These are phyloP conservation scores for Candida nonsorbophila DNA, from an alignment of 805 yeast genomes.

Conservation along the genomic window DNA sequence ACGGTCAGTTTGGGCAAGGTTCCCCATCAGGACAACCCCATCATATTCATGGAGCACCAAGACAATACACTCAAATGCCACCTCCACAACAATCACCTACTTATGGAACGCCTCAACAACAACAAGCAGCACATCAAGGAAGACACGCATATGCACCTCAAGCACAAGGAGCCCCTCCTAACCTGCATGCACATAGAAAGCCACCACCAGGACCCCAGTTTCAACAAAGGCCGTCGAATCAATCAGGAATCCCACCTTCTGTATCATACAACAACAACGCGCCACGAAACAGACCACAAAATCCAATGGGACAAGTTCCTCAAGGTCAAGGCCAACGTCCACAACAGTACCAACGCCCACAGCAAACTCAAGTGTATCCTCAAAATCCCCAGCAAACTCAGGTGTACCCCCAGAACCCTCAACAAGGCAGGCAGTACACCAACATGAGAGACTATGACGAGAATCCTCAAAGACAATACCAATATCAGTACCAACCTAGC, in stretches of 20 bases:
- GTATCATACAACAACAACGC: constrained; percentile 1
- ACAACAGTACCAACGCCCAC: constrained; percentile 8
- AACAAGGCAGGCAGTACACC: constrained; percentile 2
- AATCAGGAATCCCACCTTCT: constrained; percentile 6
- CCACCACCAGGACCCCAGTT: constrained; percentile 8
- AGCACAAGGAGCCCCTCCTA: constrained; percentile 9
- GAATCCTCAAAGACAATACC: constrained; percentile 8
- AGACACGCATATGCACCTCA: constrained; percentile 6
- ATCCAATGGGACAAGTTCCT: constrained; percentile 1
- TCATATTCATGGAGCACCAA: neutral
- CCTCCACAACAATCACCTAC: constrained; percentile 10
- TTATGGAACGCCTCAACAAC: constrained; percentile 13
- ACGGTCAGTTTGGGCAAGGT: neutral
- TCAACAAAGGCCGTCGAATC: constrained; percentile 5
- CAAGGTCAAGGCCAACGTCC: constrained; percentile 5
- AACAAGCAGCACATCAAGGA: constrained; percentile 12
- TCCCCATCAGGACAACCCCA: constrained; percentile 2
- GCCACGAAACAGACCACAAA: neutral
- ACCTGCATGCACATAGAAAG: constrained; percentile 1
- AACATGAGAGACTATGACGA: constrained; percentile 9
- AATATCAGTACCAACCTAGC: constrained; percentile 8
- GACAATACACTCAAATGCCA: constrained; percentile 1
- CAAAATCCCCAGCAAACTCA: constrained; percentile 3
- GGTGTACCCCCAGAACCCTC: neutral
- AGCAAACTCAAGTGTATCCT: constrained; percentile 9